These are phyloP conservation scores for Lolium rigidum DNA, from an alignment of 176 grass and related monocot species.

Conservation along the genomic window DNA sequence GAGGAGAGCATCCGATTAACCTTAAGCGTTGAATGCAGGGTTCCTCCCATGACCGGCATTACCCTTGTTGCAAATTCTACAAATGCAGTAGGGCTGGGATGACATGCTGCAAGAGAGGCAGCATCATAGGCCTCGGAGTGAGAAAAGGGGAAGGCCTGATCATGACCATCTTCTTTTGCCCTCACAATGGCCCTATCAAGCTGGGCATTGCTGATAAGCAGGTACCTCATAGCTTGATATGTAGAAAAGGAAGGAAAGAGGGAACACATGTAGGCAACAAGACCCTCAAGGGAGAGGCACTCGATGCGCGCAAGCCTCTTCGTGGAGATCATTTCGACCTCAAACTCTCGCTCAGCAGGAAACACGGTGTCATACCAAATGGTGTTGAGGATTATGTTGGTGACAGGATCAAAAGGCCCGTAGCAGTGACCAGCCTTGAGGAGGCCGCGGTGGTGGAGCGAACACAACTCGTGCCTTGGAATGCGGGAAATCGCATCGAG, in stretches of 20 bases:
- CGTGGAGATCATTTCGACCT: conserved; percentile 8
- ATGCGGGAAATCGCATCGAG: background rate
- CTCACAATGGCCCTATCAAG: background rate
- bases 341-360: background rate
- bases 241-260: background rate
- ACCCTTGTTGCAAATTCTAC: background rate
- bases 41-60: background rate
- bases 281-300: background rate
- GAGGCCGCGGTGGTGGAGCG: background rate
- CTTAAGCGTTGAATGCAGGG: background rate
- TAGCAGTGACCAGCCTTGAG: conserved; percentile 48
- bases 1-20: background rate
- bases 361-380: conserved; percentile 4
- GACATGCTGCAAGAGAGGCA: background rate
- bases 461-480: background rate
- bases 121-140: background rate
- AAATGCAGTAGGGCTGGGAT: background rate
- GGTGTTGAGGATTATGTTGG: conserved; percentile 32
- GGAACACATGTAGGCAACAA: conserved; percentile 3
- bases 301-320: background rate
- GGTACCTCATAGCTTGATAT: conserved; percentile 21
- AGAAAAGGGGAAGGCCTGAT: background rate
- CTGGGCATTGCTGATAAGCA: background rate
- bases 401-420: conserved; percentile 25
- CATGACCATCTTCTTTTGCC: conserved; percentile 22